These are phyloP conservation scores for Aureobasidium sp. DNA, from an alignment of 2,329 filamentous ascomycete species.

Conservation along the genomic window DNA sequence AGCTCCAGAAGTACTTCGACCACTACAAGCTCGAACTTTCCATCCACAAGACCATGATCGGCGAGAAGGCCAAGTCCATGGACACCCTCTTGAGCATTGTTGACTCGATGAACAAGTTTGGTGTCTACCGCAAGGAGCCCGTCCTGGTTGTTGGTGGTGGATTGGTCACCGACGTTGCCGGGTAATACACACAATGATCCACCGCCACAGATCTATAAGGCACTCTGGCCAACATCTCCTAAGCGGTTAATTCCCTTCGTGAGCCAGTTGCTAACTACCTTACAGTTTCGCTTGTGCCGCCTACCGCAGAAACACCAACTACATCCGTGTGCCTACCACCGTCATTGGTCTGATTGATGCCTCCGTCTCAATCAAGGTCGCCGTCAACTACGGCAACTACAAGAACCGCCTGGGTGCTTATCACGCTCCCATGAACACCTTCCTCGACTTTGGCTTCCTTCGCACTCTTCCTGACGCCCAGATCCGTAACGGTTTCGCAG, in stretches of 20 bases:
- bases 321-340: constrained; percentile 66
- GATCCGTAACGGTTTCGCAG: constrained; percentile 66
- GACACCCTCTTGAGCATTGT: constrained; percentile 63
- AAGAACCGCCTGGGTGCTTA: constrained; percentile 70
- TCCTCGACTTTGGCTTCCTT: constrained; percentile 68
- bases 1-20: constrained; percentile 61
- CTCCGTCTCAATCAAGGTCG: constrained; percentile 71
- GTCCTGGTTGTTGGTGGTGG: constrained; percentile 62
- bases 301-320: constrained; percentile 67
- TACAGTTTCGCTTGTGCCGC: constrained; percentile 61
- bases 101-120: constrained; percentile 68
- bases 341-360: constrained; percentile 71
- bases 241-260: constrained; percentile 21
- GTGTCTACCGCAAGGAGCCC: constrained; percentile 61
- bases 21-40: constrained; percentile 56
- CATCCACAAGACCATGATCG: constrained; percentile 67
- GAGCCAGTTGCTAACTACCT: constrained; percentile 23
- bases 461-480: constrained; percentile 60
- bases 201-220: constrained; percentile 40
- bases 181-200: constrained; percentile 44
- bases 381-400: constrained; percentile 68
- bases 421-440: constrained; percentile 64
- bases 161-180: constrained; percentile 66
- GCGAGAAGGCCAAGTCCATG: constrained; percentile 68
- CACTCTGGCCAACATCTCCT: constrained; percentile 42